phyloP scores from a whole-genome alignment of 2,329 filamentous ascomycete species.

The Aspergillus sp. region DNA sequence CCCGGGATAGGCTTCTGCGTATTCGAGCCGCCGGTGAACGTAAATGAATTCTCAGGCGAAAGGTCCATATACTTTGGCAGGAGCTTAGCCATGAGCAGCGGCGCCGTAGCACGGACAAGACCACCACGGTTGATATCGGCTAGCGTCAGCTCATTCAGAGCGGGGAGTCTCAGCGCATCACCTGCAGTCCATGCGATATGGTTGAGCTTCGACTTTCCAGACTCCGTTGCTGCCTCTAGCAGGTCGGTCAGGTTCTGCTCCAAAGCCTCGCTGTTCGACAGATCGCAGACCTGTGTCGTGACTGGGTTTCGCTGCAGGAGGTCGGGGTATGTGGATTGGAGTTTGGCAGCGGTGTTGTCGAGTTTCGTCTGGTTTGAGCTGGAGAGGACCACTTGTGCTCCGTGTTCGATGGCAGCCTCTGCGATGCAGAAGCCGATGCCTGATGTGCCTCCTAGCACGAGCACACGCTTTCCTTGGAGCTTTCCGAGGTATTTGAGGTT shows the following conservation, averaged over 20 bases:
- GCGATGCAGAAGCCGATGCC: too few relatives aligned
- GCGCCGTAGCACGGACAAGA: constrained; percentile 29
- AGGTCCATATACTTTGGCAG: background rate
- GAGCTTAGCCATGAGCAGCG: constrained; percentile 43
- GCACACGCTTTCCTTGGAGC: too few relatives aligned
- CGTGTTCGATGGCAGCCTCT: too few relatives aligned
- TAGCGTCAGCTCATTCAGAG: background rate
- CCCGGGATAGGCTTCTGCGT: background rate
- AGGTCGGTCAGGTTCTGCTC: background rate
- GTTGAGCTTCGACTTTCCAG: constrained; percentile 34
- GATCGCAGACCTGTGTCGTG: background rate
- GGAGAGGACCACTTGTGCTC: too few relatives aligned
- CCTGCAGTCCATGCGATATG: constrained; percentile 56
- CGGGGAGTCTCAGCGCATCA: constrained; percentile 26
- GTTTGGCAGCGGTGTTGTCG: background rate
- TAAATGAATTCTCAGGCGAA: background rate
- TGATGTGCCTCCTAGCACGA: too few relatives aligned
- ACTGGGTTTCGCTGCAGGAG: background rate
- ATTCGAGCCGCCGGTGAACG: background rate
- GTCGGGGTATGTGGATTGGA: background rate
- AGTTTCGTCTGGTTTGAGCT: too few relatives aligned
- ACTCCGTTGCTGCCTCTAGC: background rate
- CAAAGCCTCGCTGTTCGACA: background rate
- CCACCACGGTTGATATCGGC: background rate
- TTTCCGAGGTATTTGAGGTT: too few relatives aligned